Conservation (phyloP, 176 grass and related monocot species). For the Elaeis guineensis region DNA sequence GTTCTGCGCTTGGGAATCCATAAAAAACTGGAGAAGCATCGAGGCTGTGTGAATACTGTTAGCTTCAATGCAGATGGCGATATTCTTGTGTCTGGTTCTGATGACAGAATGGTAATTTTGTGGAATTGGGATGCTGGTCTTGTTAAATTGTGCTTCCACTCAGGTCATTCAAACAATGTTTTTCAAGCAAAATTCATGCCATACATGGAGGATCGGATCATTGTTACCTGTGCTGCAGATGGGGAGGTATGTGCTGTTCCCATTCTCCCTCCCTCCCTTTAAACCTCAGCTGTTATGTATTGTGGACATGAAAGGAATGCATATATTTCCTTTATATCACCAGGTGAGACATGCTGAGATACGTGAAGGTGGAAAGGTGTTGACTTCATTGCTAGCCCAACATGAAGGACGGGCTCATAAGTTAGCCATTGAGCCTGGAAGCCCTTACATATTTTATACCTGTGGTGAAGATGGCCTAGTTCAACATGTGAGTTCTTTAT, state of each 20-base stretch:
- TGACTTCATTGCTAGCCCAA: slow-evolving; percentile 48
- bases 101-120: slow-evolving; percentile 66
- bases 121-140: slow-evolving; percentile 64
- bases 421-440: slow-evolving; percentile 71
- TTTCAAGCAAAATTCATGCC: slow-evolving; percentile 89
- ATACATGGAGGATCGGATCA: slow-evolving; percentile 48
- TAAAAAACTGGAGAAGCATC: slow-evolving; percentile 53
- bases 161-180: slow-evolving; percentile 62
- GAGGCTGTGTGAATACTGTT: slow-evolving; percentile 67
- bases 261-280: background rate
- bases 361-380: slow-evolving; percentile 45
- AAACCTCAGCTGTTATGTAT: background rate
- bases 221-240: slow-evolving; percentile 80
- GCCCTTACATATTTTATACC: slow-evolving; percentile 81
- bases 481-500: slow-evolving; percentile 52
- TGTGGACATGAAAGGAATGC: too few relatives aligned
- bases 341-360: slow-evolving; percentile 55
- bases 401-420: slow-evolving; percentile 73
- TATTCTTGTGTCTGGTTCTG: slow-evolving; percentile 62
- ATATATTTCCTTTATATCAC: background rate
- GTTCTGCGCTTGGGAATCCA: slow-evolving; percentile 60
- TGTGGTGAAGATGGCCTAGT: slow-evolving; percentile 86
- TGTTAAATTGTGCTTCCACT: slow-evolving; percentile 61
- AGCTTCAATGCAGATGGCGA: slow-evolving; percentile 61
- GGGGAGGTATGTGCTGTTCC: slow-evolving; percentile 41